A percentile compares a stretch with the other conserved stretches of the same genome.
Conservation (phyloP, 1,139 yeast genomes). For the Meyerozyma sp. region DNA sequence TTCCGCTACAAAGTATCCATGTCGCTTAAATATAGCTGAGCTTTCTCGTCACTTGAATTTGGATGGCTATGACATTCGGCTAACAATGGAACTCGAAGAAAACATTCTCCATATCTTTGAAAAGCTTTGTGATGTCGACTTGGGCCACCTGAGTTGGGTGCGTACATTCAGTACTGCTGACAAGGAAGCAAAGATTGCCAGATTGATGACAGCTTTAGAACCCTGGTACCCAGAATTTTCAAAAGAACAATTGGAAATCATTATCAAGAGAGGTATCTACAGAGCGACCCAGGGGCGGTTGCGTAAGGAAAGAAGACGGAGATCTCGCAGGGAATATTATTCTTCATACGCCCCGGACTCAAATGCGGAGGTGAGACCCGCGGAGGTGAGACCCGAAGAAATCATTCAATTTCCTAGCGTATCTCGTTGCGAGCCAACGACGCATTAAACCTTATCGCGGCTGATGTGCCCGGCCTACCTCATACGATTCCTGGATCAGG, state of each 20-base stretch:
- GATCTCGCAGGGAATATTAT: background rate
- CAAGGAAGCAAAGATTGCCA: background rate
- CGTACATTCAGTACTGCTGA: background rate
- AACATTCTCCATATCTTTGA: background rate
- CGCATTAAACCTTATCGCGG: too few relatives aligned
- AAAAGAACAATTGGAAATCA: background rate
- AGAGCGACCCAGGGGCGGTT: background rate
- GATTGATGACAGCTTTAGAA: background rate
- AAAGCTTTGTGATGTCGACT: background rate
- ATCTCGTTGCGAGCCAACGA: background rate
- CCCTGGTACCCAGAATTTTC: slow-evolving; percentile 2
- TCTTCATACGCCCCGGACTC: background rate
- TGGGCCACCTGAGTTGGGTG: background rate
- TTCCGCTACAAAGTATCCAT: background rate
- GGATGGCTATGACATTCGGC: background rate
- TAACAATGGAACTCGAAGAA: background rate
- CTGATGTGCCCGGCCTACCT: too few relatives aligned
- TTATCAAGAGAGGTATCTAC: slow-evolving; percentile 1
- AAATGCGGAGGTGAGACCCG: background rate
- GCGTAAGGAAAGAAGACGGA: background rate
- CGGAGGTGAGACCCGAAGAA: too few relatives aligned
- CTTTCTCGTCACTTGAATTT: background rate
- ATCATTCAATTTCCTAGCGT: background rate
- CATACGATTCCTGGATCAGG: too few relatives aligned
- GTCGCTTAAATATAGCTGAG: background rate